A percentile compares a stretch with the other conserved stretches of the same genome.
Evolutionary conservation across 495 filamentous ascomycete species (phyloP).

Genomic region (Massariosphaeria phaeospora): DNA sequence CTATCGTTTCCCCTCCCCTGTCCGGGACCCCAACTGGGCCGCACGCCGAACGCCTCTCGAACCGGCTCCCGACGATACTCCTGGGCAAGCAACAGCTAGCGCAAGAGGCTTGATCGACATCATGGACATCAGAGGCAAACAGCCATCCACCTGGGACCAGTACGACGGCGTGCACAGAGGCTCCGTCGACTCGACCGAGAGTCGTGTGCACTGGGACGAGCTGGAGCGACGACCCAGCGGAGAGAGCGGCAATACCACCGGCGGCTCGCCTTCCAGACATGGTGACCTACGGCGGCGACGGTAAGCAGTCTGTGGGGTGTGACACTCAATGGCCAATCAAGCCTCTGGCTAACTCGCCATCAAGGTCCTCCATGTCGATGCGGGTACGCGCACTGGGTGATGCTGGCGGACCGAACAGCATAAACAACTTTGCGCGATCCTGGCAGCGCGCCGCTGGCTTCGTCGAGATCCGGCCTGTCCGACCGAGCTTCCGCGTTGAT

Average conservation of each 20-base stretch:
- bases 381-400: constrained; percentile 64
- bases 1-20: too few relatives aligned
- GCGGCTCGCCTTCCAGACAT: constrained; percentile 10
- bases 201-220: constrained; percentile 40
- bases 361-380: constrained; percentile 65
- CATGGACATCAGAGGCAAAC: constrained; percentile 34
- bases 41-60: too few relatives aligned
- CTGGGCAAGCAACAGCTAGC: too few relatives aligned
- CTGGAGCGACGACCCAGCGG: constrained; percentile 17
- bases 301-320: constrained; percentile 5
- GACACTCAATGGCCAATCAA: not conserved
- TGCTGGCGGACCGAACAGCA: constrained; percentile 85
- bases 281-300: constrained; percentile 23
- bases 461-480: constrained; percentile 72
- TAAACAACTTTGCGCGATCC: constrained; percentile 89
- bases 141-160: constrained; percentile 52
- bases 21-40: too few relatives aligned
- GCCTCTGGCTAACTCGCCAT: constrained; percentile 3
- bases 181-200: constrained; percentile 39
- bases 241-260: constrained; percentile 8
- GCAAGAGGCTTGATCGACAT: not conserved
- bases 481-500: constrained; percentile 59
- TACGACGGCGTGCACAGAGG: constrained; percentile 42
- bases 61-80: too few relatives aligned
- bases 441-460: constrained; percentile 92